phyloP scores from a whole-genome alignment of 2,329 filamentous ascomycete species.

The Gremmenia infestans region DNA sequence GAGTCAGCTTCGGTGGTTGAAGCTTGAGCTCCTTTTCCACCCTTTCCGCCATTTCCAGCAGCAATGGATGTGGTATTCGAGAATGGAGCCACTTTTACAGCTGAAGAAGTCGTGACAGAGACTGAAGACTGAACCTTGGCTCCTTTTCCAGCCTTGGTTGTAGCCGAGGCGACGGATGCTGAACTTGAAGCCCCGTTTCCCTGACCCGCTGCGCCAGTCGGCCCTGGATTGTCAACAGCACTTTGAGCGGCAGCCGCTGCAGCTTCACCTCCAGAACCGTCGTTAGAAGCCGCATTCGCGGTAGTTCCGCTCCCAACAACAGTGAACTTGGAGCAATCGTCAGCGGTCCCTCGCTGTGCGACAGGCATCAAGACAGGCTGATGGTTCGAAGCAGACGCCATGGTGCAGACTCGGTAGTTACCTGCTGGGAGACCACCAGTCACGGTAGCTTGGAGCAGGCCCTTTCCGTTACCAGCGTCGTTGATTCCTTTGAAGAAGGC shows the following conservation, averaged over 20 bases:
- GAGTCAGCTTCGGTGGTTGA: not conserved
- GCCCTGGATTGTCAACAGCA: not conserved
- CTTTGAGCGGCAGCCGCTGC: conserved; percentile 11
- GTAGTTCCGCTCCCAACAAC: conserved; percentile 28
- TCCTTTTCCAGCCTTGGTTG: not conserved
- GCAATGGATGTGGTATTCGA: not conserved
- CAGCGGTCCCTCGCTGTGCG: conserved; percentile 40
- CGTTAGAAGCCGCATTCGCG: conserved; percentile 18
- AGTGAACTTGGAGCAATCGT: conserved; percentile 42
- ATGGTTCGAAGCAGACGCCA: conserved; percentile 39
- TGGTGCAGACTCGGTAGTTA: conserved; percentile 41
- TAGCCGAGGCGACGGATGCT: conserved; percentile 3
- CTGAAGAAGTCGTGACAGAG: not conserved
- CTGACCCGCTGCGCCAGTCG: conserved; percentile 24
- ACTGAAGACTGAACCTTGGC: not conserved
- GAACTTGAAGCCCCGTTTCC: conserved; percentile 11
- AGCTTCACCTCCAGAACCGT: conserved; percentile 14
- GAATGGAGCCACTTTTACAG: not conserved
- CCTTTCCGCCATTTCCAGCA: conserved; percentile 12
- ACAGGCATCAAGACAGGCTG: conserved; percentile 40
- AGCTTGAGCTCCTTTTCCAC: conserved; percentile 4
- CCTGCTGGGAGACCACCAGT: conserved; percentile 38
- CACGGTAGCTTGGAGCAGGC: conserved; percentile 34
- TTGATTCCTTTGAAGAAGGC: conserved; percentile 41
- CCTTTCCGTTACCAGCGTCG: conserved; percentile 35